These are phyloP conservation scores for Ephemerocybe angulata DNA, from an alignment of 768 basidiomycete species.

Conservation along the genomic window DNA sequence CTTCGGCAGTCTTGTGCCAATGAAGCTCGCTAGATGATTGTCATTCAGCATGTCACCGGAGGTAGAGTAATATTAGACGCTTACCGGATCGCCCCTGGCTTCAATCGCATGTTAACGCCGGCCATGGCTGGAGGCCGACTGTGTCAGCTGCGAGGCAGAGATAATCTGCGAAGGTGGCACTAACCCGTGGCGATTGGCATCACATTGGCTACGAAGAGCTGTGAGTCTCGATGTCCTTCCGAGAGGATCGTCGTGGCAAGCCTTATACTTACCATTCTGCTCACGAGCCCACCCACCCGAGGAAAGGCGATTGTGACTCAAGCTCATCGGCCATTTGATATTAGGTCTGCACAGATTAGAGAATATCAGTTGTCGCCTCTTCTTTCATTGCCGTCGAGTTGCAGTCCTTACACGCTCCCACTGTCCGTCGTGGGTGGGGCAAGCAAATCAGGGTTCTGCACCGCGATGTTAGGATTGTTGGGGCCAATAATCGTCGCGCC, in stretches of 20 bases:
- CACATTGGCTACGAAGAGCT: constrained; percentile 28
- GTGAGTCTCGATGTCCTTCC: not conserved
- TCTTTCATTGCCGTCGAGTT: not conserved
- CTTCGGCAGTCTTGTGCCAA: constrained; percentile 51
- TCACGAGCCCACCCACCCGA: constrained; percentile 60
- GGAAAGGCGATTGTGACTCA: constrained; percentile 55
- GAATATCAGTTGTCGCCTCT: not conserved
- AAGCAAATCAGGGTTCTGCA: constrained; percentile 40
- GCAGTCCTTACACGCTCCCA: constrained; percentile 36
- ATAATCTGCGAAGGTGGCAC: constrained; percentile 1
- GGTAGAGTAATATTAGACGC: not conserved
- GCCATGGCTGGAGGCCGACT: constrained; percentile 29
- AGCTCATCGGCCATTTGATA: constrained; percentile 54
- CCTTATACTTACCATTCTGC: constrained; percentile 39
- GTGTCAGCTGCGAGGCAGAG: not conserved
- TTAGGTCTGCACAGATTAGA: constrained; percentile 35
- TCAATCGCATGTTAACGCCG: constrained; percentile 50
- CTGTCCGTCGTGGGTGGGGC: constrained; percentile 45
- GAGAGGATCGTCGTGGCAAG: not conserved
- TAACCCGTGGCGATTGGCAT: constrained; percentile 51
- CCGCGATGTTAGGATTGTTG: constrained; percentile 35
- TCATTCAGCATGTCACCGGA: not conserved
- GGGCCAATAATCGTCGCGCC: constrained; percentile 44
- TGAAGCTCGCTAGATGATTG: constrained; percentile 43
- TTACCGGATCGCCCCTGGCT: constrained; percentile 47